Percentiles rank a stretch among this genome's conserved stretches.
phyloP scores from a whole-genome alignment of 164 flowering plant species.

The Nelumbo lutea region DNA sequence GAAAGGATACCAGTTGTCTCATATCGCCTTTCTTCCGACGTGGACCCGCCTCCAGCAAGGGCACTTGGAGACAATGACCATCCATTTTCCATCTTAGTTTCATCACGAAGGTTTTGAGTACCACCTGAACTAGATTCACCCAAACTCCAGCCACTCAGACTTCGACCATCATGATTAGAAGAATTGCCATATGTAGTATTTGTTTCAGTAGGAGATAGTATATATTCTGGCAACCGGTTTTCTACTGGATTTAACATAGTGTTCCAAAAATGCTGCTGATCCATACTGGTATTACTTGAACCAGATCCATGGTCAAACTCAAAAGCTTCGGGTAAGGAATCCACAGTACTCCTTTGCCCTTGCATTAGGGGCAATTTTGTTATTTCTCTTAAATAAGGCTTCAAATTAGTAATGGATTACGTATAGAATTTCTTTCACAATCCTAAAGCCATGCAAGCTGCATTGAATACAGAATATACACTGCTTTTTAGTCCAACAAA shows the following conservation, averaged over 20 bases:
- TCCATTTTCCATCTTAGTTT: slow-evolving; percentile 40
- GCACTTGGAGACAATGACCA: slow-evolving; percentile 39
- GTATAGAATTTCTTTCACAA: not conserved
- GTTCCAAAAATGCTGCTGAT: slow-evolving; percentile 41
- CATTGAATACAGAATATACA: not conserved
- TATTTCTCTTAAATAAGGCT: not conserved
- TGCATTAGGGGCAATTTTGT: slow-evolving; percentile 40
- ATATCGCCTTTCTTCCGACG: slow-evolving; percentile 32
- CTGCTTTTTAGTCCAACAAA: no score
- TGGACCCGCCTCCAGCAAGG: slow-evolving; percentile 30
- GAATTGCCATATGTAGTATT: slow-evolving; percentile 25
- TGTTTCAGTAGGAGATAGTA: slow-evolving; percentile 29
- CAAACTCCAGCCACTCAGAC: slow-evolving; percentile 37
- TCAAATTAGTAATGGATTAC: not conserved
- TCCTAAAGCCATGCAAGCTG: not conserved
- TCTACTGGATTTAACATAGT: slow-evolving; percentile 40
- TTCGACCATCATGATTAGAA: slow-evolving; percentile 26
- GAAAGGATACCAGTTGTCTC: slow-evolving; percentile 28
- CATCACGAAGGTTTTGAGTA: slow-evolving; percentile 30
- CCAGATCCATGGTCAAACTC: slow-evolving; percentile 54
- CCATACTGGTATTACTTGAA: slow-evolving; percentile 31
- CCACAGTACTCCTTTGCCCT: slow-evolving; percentile 42
- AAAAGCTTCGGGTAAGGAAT: slow-evolving; percentile 42
- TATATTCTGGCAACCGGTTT: slow-evolving; percentile 28
- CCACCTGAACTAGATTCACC: slow-evolving; percentile 55